Base-by-base conservation (phyloP, 768 basidiomycete species). In the Trametes maxima region DNA sequence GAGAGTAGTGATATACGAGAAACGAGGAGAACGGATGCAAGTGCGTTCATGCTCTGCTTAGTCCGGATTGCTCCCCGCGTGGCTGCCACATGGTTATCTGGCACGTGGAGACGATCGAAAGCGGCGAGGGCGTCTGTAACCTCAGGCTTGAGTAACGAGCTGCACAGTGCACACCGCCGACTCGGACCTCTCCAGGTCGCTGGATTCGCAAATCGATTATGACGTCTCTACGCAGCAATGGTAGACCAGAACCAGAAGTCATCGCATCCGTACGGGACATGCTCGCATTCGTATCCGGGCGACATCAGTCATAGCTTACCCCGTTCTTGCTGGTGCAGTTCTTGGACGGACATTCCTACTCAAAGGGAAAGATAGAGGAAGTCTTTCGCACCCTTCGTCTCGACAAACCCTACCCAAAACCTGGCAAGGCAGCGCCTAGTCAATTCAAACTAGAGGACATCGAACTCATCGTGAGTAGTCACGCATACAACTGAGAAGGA, bases 341-440 rank as follows among this genome's bases (percentile, higher is more conserved):
- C 68, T 74, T 72, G 19, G 88, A 90, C 68, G 88, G 88, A 7
- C 82, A 82, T 54, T 79, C 86, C 10, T 90, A 88, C 67, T 84
- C 83, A 24, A 90, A 89, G 70, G 76, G 79, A 53, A 85, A 84
- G 69, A 77, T 90, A 74, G 86, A 87, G 64, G 85, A 87, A 56
- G 86, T 84, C 8, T 85, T 83, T 67, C 78, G 80, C 17, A 60
- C 77, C n/a, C 81, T 84, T 7, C 70, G 87, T 47, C 76, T 89
- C 39, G 86, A 88, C 43, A 85, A 81, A 62, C 73, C 81, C 0
- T 80, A 80, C 1, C 79, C 71, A 17, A 87, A 85, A 63, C 64
- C 77, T 3, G 59, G 75, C 5, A 83, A 82, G 60, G 81, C 74
- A 7, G 59, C 73, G 0, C 63, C 71, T 5, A 71, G 76, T 49